Evolutionary conservation across 768 basidiomycete species (phyloP), one percentile per base, ranked within the genome.

Genomic region (Russula ochroleuca): DNA sequence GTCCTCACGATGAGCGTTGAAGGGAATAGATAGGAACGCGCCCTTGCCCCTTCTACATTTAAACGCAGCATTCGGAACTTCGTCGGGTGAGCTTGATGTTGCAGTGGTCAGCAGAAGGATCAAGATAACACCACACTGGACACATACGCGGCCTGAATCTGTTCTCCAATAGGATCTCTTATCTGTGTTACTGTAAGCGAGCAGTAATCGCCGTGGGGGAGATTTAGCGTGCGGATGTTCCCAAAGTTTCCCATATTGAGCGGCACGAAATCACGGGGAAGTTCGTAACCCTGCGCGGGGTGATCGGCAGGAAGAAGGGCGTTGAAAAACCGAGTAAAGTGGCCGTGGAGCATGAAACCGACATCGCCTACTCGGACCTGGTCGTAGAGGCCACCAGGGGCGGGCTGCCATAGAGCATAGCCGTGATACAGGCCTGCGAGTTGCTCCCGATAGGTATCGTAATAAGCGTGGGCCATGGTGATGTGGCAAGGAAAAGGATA

Each of bases 341-440:
- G 57, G n/a, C 69, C 69, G 7, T 67, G 55, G 31, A 50, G 48
- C 17, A 68, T 55, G 41, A 59, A 65, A 11, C 69, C 69, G n/a
- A 70, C 66, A 52, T 70, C 69, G 33, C 63, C 69, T 31, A 69
- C 53, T 15, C 52, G 56, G 45, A 70, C 69, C 15, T 53, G 62
- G 31, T 69, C 63, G 33, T 70, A 70, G 9, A 65, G 59, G 13
- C 48, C 45, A 4, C 13, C 60, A 28, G 69, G 69, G 43, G 49
- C 48, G 28, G 69, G 69, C n/a, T 63, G 49, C 66, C 69, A 68
- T 17, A 68, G 58, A 7, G 67, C 67, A 35, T 68, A 49, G 10
- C 67, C 67, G 14, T 63, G 57, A 47, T 38, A 56, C 3, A 62
- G 57, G 19, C 17, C 17, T 21, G 56, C 33, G 25, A 68, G 65